These are phyloP conservation scores for Heritiera fomes DNA, from an alignment of 345 rosid genomes.

Conservation along the genomic window DNA sequence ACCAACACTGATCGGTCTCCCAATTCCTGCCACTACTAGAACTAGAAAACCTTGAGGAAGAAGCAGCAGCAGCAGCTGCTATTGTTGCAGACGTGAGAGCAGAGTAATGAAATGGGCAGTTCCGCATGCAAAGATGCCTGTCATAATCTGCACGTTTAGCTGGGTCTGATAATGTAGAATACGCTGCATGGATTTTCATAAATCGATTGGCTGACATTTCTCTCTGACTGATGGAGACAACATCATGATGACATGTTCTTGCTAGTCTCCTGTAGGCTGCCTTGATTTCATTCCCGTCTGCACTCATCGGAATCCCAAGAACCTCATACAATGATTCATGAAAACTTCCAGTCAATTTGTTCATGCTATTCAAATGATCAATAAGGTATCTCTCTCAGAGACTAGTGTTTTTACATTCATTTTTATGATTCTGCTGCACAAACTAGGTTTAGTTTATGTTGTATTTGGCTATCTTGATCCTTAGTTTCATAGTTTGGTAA, in stretches of 20 bases:
- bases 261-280: constrained; percentile 59
- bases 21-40: constrained; percentile 32
- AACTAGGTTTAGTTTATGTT: no score
- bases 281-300: constrained; percentile 46
- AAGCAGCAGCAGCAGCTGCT: constrained; percentile 27
- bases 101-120: constrained; percentile 24
- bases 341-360: no score
- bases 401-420: no score
- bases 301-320: constrained; percentile 47
- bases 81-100: constrained; percentile 20
- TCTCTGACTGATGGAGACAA: constrained; percentile 33
- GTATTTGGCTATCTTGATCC: no score
- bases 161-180: constrained; percentile 58
- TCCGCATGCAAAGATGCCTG: constrained; percentile 26
- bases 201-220: constrained; percentile 48
- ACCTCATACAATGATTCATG: constrained; percentile 45
- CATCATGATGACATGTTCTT: constrained; percentile 60
- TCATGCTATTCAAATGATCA: no score
- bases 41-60: not conserved
- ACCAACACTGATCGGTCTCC: constrained; percentile 82
- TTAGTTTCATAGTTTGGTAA: no score
- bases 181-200: constrained; percentile 54
- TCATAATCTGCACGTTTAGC: constrained; percentile 55
- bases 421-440: no score
- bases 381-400: no score